Base-by-base conservation (phyloP, 805 yeast genomes). In the Lachancea dasiensis region DNA sequence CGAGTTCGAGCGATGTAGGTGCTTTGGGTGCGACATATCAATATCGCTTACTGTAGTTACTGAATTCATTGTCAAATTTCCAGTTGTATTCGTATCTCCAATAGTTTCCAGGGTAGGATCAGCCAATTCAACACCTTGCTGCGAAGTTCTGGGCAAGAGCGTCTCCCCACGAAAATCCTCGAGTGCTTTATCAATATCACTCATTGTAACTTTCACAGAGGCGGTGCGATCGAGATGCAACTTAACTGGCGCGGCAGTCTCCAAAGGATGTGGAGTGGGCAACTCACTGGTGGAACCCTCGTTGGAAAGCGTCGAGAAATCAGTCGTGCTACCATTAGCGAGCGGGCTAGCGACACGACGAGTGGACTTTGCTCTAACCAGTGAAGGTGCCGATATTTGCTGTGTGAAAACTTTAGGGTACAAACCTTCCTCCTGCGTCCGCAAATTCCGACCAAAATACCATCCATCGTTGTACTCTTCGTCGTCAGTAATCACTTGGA, bases 401-500 rank as follows among this genome's bases (percentile, higher is more conserved):
- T 80, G 80, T 1, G 97, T 89, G 60, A 90, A 90, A 3, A 86
- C 77, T 48, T 83, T 84, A 10, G 98, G 98, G 54, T 87, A 92
- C 28, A 90, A 65, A 0, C 98, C 98, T 9, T 86, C 90, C 37
- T 75, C 72, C 38, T 76, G 74, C 0, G 90, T 79, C 34, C 73
- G 54, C 34, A 86, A 55, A 50, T 89, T 89, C 43, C 77, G 79
- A 3, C 96, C 95, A 72, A 85, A 82, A 56, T 81, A 92, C 99
- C 99, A 92, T 13, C 97, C 97, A 61, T 92, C 97, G 51, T 85
- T 83, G 60, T 83, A 92, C 54, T 86, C 96, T 45, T 81, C 75
- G 62, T 92, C 98, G 61, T 87, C 96, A 30, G 95, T 86, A 16
- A 92, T 75, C 6, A 92, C 86, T 58, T 86, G 94, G 40, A 92